Conservation (phyloP, 116 monocot species). For the Trichopus zeylanicus region DNA sequence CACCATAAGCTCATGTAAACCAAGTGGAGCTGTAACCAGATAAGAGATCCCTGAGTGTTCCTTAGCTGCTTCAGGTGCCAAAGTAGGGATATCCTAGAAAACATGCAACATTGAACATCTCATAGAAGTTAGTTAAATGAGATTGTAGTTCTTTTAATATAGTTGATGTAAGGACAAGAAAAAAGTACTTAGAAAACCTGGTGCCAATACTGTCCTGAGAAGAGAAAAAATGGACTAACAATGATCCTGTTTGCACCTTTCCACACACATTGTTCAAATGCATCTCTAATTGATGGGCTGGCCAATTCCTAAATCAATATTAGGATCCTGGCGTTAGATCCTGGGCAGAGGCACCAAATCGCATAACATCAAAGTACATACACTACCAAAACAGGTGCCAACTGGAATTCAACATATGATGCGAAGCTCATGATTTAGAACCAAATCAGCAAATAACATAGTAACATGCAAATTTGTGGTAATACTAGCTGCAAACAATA, state of each 20-base stretch:
- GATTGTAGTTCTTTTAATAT: not conserved
- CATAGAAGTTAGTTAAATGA: not conserved
- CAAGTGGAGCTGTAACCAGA: conserved; percentile 81
- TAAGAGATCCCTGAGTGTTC: conserved; percentile 70
- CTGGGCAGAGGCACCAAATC: not conserved
- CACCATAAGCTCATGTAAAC: conserved; percentile 90
- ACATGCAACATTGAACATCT: not conserved
- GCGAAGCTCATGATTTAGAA: no score
- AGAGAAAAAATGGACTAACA: conserved; percentile 90
- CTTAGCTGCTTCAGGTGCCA: conserved; percentile 73
- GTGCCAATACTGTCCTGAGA: conserved; percentile 79
- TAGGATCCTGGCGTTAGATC: not conserved
- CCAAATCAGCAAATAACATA: no score
- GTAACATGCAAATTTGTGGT: no score
- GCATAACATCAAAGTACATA: no score
- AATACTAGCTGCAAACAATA: no score
- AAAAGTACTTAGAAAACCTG: conserved; percentile 20
- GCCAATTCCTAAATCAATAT: conserved; percentile 58
- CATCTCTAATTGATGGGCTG: conserved; percentile 76
- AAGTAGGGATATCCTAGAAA: conserved; percentile 72
- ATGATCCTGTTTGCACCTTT: conserved; percentile 70
- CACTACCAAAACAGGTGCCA: no score
- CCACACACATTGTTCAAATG: conserved; percentile 64
- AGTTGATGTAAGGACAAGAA: not conserved
- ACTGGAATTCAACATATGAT: no score